Conservation (phyloP, 805 yeast species). For the Metschnikowia santaceciliae region DNA sequence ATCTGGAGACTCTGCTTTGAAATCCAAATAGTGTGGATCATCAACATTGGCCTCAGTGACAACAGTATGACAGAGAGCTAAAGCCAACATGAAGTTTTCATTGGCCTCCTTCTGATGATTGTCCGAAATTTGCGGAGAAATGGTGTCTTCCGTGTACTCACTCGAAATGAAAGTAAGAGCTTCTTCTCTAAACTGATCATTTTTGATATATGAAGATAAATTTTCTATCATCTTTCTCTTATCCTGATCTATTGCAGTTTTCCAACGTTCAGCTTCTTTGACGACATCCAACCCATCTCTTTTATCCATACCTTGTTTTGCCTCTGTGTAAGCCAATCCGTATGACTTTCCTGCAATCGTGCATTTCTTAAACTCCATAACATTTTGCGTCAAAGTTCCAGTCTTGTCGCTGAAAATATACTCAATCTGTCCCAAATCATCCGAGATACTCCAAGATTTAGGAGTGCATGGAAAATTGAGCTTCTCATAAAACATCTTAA, state of each 20-base stretch:
- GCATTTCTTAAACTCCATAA: constrained; percentile 82
- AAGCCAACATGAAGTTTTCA: constrained; percentile 56
- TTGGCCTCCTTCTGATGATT: constrained; percentile 43
- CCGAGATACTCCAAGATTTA: constrained; percentile 80
- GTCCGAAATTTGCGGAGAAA: constrained; percentile 26
- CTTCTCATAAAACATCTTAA: constrained; percentile 60
- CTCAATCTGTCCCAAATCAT: constrained; percentile 83
- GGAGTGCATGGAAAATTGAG: constrained; percentile 82
- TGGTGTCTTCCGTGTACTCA: constrained; percentile 52
- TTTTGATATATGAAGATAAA: constrained; percentile 29
- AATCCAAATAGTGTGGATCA: constrained; percentile 42
- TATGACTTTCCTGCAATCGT: constrained; percentile 69
- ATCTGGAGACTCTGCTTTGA: constrained; percentile 81
- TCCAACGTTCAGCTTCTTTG: constrained; percentile 55
- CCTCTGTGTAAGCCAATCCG: constrained; percentile 82
- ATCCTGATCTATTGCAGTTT: constrained; percentile 49
- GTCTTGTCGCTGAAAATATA: constrained; percentile 83
- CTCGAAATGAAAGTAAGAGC: constrained; percentile 59
- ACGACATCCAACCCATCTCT: constrained; percentile 75
- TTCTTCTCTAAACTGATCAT: constrained; percentile 46
- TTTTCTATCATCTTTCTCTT: constrained; percentile 44
- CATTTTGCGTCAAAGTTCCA: constrained; percentile 78
- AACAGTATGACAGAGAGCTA: constrained; percentile 75
- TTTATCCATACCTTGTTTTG: constrained; percentile 71
- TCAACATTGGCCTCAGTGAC: constrained; percentile 50